Evolutionary conservation across 2,329 filamentous ascomycete species (phyloP).

Genomic region (Scopulariopsis brevicaulis): DNA sequence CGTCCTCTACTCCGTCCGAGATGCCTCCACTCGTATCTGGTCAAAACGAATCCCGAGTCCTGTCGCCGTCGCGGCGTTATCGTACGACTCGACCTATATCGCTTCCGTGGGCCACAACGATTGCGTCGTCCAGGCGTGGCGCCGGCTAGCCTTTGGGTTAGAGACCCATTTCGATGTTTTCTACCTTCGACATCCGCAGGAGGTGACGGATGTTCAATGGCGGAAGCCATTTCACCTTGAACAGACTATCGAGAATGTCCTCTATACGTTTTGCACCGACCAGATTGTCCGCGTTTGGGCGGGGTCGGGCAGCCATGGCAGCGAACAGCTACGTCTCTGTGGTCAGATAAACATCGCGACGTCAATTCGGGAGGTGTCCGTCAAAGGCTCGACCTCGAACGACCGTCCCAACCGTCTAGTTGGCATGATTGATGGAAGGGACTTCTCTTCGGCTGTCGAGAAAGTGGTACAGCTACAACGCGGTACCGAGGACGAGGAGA

Average conservation of each 20-base stretch:
- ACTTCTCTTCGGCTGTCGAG: slow-evolving; percentile 70
- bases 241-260: slow-evolving; percentile 70
- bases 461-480: slow-evolving; percentile 52
- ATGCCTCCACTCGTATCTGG: slow-evolving; percentile 54
- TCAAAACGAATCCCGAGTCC: slow-evolving; percentile 60
- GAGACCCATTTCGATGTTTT: slow-evolving; percentile 82
- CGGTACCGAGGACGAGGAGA: slow-evolving; percentile 46
- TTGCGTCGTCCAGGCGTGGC: slow-evolving; percentile 84
- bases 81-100: slow-evolving; percentile 78
- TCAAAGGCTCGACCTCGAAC: slow-evolving; percentile 12
- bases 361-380: slow-evolving; percentile 44
- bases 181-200: slow-evolving; percentile 74
- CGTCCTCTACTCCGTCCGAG: slow-evolving; percentile 50
- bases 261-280: slow-evolving; percentile 84
- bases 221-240: slow-evolving; percentile 65
- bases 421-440: slow-evolving; percentile 72
- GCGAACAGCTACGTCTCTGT: slow-evolving; percentile 69
- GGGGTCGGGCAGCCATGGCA: slow-evolving; percentile 57
- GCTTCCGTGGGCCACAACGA: slow-evolving; percentile 73
- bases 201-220: slow-evolving; percentile 82
- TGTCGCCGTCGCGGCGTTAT: slow-evolving; percentile 65
- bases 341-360: slow-evolving; percentile 65
- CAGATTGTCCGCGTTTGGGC: slow-evolving; percentile 76
- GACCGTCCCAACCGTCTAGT: slow-evolving; percentile 44
- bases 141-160: slow-evolving; percentile 70